phyloP scores from a whole-genome alignment of 306 rosid genomes.

The Astragalus membranaceus region DNA sequence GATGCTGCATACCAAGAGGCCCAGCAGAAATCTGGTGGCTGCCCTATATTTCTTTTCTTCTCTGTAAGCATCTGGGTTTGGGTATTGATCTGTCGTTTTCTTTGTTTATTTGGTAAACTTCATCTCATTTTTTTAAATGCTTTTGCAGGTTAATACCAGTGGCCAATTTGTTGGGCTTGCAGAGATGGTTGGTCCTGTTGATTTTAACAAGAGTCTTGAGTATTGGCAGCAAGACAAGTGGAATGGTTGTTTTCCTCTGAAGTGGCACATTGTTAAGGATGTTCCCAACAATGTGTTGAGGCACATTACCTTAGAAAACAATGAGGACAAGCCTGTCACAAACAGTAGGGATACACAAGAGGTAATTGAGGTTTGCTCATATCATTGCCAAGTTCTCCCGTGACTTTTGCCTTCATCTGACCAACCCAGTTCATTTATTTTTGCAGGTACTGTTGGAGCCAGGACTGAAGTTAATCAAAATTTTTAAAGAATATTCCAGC shows the following conservation, averaged over 20 bases:
- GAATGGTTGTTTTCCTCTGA: constrained; percentile 94
- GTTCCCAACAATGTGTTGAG: constrained; percentile 89
- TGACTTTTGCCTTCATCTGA: neutral
- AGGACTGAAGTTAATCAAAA: constrained; percentile 60
- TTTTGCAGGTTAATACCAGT: constrained; percentile 80
- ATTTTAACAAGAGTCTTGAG: constrained; percentile 79
- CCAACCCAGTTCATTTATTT: neutral
- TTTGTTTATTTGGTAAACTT: neutral
- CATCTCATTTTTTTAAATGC: neutral
- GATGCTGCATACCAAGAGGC: constrained; percentile 93
- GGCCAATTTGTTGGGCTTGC: constrained; percentile 98
- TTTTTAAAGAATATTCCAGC: constrained; percentile 72
- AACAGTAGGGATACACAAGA: constrained; percentile 98
- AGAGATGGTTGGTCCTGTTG: constrained; percentile 93
- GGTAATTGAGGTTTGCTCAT: constrained; percentile 31
- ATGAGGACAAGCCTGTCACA: constrained; percentile 94
- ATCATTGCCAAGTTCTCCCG: neutral
- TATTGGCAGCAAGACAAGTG: constrained; percentile 99
- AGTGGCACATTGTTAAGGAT: constrained; percentile 94
- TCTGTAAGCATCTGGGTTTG: constrained; percentile 43
- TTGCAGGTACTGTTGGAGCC: constrained; percentile 73
- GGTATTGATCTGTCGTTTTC: neutral
- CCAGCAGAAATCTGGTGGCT: constrained; percentile 70
- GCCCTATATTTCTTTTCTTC: constrained; percentile 75
- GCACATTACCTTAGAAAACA: constrained; percentile 89